Conservation (phyloP, 176 grass and related monocot genomes). For the Zea mays region DNA sequence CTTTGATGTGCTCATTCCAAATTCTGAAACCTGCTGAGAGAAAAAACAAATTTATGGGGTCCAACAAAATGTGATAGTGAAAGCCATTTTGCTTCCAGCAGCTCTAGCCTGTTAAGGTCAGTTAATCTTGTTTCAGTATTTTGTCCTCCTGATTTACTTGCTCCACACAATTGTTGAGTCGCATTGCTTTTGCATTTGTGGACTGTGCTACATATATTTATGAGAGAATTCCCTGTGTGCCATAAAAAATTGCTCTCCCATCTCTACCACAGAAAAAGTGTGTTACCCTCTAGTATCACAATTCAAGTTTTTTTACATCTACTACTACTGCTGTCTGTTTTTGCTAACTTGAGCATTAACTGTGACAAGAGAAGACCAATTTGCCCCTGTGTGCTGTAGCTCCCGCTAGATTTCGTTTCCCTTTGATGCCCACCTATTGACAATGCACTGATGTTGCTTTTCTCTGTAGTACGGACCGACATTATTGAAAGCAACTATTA, state of each 20-base stretch:
- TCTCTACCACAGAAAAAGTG: not conserved
- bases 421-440: not conserved
- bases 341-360: not conserved
- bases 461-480: not conserved
- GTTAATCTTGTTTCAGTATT: conserved; percentile 27
- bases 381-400: not conserved
- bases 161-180: not conserved
- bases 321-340: not conserved
- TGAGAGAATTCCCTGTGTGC: not conserved
- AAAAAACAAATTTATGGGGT: conserved; percentile 55
- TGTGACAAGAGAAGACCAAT: not conserved
- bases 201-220: not conserved
- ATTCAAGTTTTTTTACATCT: not conserved
- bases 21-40: conserved; percentile 96
- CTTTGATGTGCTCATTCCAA: conserved; percentile 94
- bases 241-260: not conserved
- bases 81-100: conserved; percentile 19
- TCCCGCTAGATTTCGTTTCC: not conserved
- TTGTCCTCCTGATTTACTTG: not conserved
- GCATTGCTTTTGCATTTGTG: not conserved
- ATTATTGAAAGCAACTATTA: not conserved
- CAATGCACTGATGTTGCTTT: not conserved
- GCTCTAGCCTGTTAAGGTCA: conserved; percentile 34
- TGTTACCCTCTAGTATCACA: not conserved
- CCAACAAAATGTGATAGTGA: conserved; percentile 81